Evolutionary conservation across 306 rosid genomes (phyloP), one percentile per base, ranked within the genome.

Genomic region (Luffa acutangula): DNA sequence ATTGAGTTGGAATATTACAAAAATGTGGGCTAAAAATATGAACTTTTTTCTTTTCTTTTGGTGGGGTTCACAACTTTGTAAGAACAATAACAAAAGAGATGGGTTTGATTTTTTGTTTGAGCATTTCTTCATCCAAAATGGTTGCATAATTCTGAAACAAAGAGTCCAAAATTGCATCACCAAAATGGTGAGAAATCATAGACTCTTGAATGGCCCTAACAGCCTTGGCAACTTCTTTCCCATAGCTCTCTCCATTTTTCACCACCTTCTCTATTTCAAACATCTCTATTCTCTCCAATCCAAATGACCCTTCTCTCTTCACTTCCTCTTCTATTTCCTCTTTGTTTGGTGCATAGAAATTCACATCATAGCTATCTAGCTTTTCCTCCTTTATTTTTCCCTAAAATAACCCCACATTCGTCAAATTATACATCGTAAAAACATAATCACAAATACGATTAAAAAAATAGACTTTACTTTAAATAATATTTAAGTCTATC

Each of bases 141-240:
- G 78, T 89, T 72, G 85, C 88, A 76, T 85, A 95, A 13, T 58
- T 86, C 12, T 88, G 86, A 81, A 95, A 95, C 82, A 95, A 79
- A 74, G 14, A 20, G 81, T 95, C 97, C 82, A 91, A 81, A 80
- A 95, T 86, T 48, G 63, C 58, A 48, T 88, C 93, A 67, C 97
- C 99, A 80, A 95, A 95, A 75, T 95, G 99, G 60, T 80, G 79
- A 53, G 81, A 65, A 49, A 95, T 89, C 91, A 93, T 90, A 17
- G 97, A 89, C 80, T 93, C 94, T 87, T 95, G 99, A 53, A 95
- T 87, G 75, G 96, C 97, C 83, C 97, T 93, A 4, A 91, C 92
- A 15, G 99, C 69, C 85, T 73, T 91, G 14, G 99, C 96, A 51
- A 91, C 84, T 46, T 74, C 82, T 37, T 66, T 83, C 0, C 97